These are phyloP conservation scores for Plasmodium knowlesi DNA, from an alignment of 169 alveolate genomes.

Conservation along the genomic window DNA sequence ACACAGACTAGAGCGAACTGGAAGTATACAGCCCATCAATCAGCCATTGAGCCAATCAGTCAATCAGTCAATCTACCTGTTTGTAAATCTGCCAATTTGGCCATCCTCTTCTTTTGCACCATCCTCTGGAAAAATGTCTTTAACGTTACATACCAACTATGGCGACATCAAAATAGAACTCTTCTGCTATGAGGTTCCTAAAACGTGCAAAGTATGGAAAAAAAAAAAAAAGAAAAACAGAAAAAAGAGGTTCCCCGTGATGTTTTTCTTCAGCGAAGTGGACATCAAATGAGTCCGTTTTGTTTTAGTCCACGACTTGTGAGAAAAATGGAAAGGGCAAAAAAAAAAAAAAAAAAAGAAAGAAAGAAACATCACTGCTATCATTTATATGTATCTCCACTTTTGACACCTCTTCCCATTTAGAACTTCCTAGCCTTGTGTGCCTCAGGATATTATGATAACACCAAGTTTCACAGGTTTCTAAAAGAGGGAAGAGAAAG, in stretches of 20 bases:
- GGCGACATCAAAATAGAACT: constrained; percentile 81
- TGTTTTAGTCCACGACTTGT: neutral
- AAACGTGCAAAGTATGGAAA: constrained; percentile 82
- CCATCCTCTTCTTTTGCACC: neutral
- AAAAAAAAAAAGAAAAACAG: neutral
- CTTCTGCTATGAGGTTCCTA: constrained; percentile 86
- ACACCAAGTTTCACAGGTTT: constrained; percentile 78
- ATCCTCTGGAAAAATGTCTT: constrained; percentile 45
- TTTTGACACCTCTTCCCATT: neutral
- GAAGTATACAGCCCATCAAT: neutral
- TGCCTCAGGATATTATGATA: constrained; percentile 81
- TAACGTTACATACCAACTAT: constrained; percentile 69
- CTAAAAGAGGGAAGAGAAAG: neutral
- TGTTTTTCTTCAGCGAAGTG: neutral
- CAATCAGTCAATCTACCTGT: neutral
- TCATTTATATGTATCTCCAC: neutral
- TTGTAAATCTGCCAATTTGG: neutral
- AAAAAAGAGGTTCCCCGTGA: neutral
- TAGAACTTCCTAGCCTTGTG: constrained; percentile 84
- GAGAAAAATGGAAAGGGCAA: neutral
- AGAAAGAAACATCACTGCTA: neutral
- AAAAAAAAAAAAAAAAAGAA: too few species aligned
- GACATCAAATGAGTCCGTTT: neutral
- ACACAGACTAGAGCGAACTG: neutral
- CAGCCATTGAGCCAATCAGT: neutral